phyloP scores from a whole-genome alignment of 495 filamentous ascomycete genomes.

The Xylaria palmicola region DNA sequence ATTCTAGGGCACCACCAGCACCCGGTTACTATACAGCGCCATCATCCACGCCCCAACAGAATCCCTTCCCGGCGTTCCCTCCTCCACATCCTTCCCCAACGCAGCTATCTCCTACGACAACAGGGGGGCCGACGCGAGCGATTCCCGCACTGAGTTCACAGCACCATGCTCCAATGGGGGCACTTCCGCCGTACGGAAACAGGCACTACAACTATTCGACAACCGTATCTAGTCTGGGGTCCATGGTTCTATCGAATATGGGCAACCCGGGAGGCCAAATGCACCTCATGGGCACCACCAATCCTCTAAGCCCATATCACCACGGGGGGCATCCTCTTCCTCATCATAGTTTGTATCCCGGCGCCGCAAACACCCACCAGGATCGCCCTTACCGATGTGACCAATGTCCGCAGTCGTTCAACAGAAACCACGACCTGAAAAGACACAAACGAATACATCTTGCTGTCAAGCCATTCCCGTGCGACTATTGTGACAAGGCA shows the following conservation, averaged over 20 bases:
- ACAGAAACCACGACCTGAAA: conserved; percentile 95
- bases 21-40: conserved; percentile 53
- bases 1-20: conserved; percentile 60
- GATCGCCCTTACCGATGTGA: conserved; percentile 96
- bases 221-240: conserved; percentile 44
- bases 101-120: conserved; percentile 60
- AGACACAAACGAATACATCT: conserved; percentile 94
- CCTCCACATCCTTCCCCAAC: conserved; percentile 52
- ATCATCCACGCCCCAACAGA: conserved; percentile 65
- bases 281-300: conserved; percentile 65
- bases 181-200: conserved; percentile 37
- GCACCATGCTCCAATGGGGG: conserved; percentile 46
- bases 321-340: conserved; percentile 55
- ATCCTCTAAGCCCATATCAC: conserved; percentile 43
- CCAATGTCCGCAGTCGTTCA: conserved; percentile 88
- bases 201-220: conserved; percentile 18
- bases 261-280: conserved; percentile 71
- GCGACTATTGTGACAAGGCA: conserved; percentile 89
- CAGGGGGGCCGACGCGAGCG: conserved; percentile 50
- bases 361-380: conserved; percentile 42
- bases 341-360: conserved; percentile 56
- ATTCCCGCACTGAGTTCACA: conserved; percentile 56
- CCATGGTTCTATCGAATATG: conserved; percentile 75
- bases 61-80: conserved; percentile 54
- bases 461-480: conserved; percentile 93